Base-by-base conservation (phyloP, 2,329 filamentous ascomycete genomes). In the Geoglossum cookeanum region DNA sequence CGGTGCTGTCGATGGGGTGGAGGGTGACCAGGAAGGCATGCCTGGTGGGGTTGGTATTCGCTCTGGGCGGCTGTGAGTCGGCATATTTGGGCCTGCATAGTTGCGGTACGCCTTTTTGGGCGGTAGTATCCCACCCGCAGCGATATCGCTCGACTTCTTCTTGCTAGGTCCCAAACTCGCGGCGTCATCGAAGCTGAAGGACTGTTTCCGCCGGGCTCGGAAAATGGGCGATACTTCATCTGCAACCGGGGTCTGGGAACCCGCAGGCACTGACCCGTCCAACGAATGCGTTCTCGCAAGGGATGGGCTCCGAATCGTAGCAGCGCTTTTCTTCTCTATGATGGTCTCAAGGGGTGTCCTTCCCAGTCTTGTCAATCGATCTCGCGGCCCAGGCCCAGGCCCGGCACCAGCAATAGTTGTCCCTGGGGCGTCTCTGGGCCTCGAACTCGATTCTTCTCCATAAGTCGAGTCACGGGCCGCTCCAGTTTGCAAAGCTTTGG, bases 271-370 rank as follows among this genome's bases (percentile, higher is more conserved):
- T n/a, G n/a, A 8, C 15, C n/a, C 54, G 30, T 44, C 39, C 22
- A 55, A 48, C 13, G 54, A 45, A 17, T 45, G 29, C n/a, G 54
- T 45, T 39, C 54, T 33, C 1, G 27, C n/a, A n/a, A 53, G 33
- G 13, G 49, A 53, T 37, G 33, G 17, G 30, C 29, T 55, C 30
- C 35, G 33, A n/a, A 57, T 29, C n/a, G 55, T 57, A n/a, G 13
- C n/a, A 29, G 22, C 42, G 47, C 55, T 57, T 27, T 52, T 57
- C 30, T 32, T 44, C 13, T 57, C 55, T 4, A 35, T 57, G 17
- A 57, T 57, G 39, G 55, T 57, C 47, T 44, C 39, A 9, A 57
- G 47, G 35, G 55, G 35, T 13, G 37, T 55, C 13, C 54, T 37
- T 13, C 54, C 35, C 6, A 15, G 17, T 37, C 39, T 44, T 30